Evolutionary conservation across 768 basidiomycete genomes (phyloP), one percentile per base, ranked within the genome.

Genomic region (Tricholoma bakamatsutake): DNA sequence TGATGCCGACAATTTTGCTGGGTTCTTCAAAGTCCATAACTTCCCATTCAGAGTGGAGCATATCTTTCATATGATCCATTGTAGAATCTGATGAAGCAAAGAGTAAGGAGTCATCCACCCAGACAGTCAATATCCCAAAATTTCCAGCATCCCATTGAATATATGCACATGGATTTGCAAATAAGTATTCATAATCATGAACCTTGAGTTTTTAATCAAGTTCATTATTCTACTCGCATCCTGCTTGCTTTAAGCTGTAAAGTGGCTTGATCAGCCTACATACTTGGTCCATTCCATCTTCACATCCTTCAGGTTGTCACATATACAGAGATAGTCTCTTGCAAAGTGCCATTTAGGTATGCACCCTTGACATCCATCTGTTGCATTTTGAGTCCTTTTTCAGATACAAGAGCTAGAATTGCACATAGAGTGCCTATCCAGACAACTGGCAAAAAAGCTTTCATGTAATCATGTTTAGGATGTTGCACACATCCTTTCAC

Each of bases 401-500:
- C 31, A 24, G 63, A 49, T 24, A 66, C 64, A 4, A 73, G 61
- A 0, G 67, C 62, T 51, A 75, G 57, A 8, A 61, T 37, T 4
- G 56, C 50, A n/a, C 58, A 46, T n/a, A 64, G 18, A 2, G 53
- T 55, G 40, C 55, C 62, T 21, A 61, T 54, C 13, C 57, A 24
- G n/a, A 56, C 54, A 17, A 60, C 56, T 12, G 66, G 66, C 0
- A 62, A 50, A 46, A 59, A 66, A 5, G 67, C 66, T 8, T 69
- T 65, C 27, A 58, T 55, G 59, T 61, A 74, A 53, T 73, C 70
- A n/a, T 67, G 45, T 8, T 72, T 71, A 18, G 64, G 64, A 1
- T 60, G 55, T 57, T 76, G 74, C 11, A 64, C 58, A 59, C 66
- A 73, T 10, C 75, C 73, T 55, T 71, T 62, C 4, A 69, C 71